phyloP scores from a whole-genome alignment of 768 basidiomycete genomes.

The Russula sp. region DNA sequence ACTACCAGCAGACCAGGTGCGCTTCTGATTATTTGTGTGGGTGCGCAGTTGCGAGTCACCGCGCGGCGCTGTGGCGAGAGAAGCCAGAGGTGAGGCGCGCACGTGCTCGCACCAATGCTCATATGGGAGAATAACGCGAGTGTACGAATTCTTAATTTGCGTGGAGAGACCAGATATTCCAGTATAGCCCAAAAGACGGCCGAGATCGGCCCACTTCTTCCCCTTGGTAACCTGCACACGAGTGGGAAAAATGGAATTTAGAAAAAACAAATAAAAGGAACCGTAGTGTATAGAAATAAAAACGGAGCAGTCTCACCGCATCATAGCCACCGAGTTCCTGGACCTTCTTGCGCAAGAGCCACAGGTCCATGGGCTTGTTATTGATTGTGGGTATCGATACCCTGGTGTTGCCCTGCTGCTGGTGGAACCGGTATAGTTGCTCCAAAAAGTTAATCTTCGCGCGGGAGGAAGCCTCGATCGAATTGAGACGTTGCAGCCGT shows the following conservation, averaged over 20 bases:
- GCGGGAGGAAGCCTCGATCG: slow-evolving; percentile 93
- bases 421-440: slow-evolving; percentile 93
- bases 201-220: slow-evolving; percentile 86
- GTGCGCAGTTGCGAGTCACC: slow-evolving; percentile 36
- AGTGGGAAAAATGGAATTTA: neutral
- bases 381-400: slow-evolving; percentile 93
- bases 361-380: slow-evolving; percentile 87
- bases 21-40: slow-evolving; percentile 47
- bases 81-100: slow-evolving; percentile 51
- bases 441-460: slow-evolving; percentile 97
- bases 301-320: slow-evolving; percentile 51
- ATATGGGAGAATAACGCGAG: slow-evolving; percentile 90
- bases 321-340: slow-evolving; percentile 84
- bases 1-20: slow-evolving; percentile 30
- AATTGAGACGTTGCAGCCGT: slow-evolving; percentile 88
- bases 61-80: slow-evolving; percentile 20
- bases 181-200: slow-evolving; percentile 74
- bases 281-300: neutral
- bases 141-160: slow-evolving; percentile 86
- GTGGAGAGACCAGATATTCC: slow-evolving; percentile 76
- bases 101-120: slow-evolving; percentile 82
- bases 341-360: slow-evolving; percentile 89
- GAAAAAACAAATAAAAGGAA: neutral
- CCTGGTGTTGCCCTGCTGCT: slow-evolving; percentile 86
- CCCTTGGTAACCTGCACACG: slow-evolving; percentile 64